Conservation (phyloP, 2,329 filamentous ascomycete genomes). For the Calonectria ilicicola region DNA sequence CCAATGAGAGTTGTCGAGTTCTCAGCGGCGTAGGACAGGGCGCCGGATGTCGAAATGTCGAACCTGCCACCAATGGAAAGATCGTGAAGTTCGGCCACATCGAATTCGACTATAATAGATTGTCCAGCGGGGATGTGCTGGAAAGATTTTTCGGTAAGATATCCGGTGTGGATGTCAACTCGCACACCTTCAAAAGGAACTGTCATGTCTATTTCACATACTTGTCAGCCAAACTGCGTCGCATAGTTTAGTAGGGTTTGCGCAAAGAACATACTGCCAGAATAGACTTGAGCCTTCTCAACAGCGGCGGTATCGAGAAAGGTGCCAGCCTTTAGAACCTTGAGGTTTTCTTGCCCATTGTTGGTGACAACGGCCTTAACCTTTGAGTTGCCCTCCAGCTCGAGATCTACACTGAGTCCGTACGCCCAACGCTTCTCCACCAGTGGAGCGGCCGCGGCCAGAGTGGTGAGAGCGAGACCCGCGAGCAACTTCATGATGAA, state of each 20-base stretch:
- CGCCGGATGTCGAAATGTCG: slow-evolving; percentile 66
- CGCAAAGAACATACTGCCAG: slow-evolving; percentile 50
- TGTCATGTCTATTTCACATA: slow-evolving; percentile 46
- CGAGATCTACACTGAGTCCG: slow-evolving; percentile 59
- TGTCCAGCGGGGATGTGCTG: slow-evolving; percentile 60
- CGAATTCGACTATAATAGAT: slow-evolving; percentile 65
- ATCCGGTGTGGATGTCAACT: slow-evolving; percentile 58
- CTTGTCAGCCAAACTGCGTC: slow-evolving; percentile 2
- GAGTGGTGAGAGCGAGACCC: slow-evolving; percentile 41
- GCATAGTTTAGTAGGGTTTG: not conserved
- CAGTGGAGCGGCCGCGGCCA: slow-evolving; percentile 40
- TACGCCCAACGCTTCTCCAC: slow-evolving; percentile 51
- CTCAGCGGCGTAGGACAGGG: slow-evolving; percentile 65
- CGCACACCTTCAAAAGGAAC: slow-evolving; percentile 66
- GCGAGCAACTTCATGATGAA: slow-evolving; percentile 43
- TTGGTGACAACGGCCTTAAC: slow-evolving; percentile 67
- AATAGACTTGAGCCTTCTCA: slow-evolving; percentile 65
- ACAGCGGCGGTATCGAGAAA: slow-evolving; percentile 65
- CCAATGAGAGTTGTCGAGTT: slow-evolving; percentile 66
- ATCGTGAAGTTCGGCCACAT: slow-evolving; percentile 68
- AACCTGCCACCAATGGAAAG: slow-evolving; percentile 64
- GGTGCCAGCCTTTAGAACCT: slow-evolving; percentile 65
- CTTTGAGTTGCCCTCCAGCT: slow-evolving; percentile 62
- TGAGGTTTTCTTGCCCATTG: slow-evolving; percentile 60
- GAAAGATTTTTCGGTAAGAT: slow-evolving; percentile 62